phyloP scores from a whole-genome alignment of 2,329 filamentous ascomycete genomes.

The Exophiala alcalophila region DNA sequence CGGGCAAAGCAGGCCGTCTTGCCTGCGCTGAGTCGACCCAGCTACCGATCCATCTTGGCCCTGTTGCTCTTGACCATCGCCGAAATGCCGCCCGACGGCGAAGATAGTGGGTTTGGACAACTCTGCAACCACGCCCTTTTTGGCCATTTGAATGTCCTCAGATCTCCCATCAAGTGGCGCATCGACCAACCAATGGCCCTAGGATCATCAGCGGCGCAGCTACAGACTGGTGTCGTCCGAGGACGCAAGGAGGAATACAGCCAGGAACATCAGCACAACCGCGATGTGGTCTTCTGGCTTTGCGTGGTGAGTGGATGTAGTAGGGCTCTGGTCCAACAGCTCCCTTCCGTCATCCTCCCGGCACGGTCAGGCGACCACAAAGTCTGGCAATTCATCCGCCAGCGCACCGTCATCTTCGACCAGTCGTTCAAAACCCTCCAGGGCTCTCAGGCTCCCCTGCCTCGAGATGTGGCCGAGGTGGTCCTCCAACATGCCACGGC shows the following conservation, averaged over 20 bases:
- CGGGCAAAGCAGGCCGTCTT: neutral
- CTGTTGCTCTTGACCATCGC: conserved; percentile 4
- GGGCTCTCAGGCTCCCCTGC: conserved; percentile 4
- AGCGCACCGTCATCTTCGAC: conserved; percentile 12
- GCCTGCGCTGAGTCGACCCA: conserved; percentile 2
- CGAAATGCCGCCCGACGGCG: conserved; percentile 5
- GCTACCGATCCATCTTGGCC: conserved; percentile 11
- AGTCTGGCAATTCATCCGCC: conserved; percentile 15
- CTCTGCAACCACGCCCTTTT: conserved; percentile 10
- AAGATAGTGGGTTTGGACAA: conserved; percentile 3
- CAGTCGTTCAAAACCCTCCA: conserved; percentile 7
- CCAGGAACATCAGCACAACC: conserved; percentile 1
- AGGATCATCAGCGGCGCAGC: no score
- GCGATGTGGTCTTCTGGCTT: no score
- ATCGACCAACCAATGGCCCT: no score
- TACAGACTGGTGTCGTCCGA: no score
- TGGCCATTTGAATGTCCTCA: neutral
- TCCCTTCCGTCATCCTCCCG: conserved; percentile 3
- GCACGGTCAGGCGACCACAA: conserved; percentile 2
- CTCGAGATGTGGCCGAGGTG: conserved; percentile 3
- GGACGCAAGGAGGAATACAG: neutral
- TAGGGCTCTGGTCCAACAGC: conserved; percentile 2
- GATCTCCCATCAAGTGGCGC: neutral
- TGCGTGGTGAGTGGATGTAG: conserved; percentile 1
- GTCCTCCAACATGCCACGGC: conserved; percentile 12